Evolutionary conservation across 1,139 yeast species (phyloP).

Genomic region (Geotrichum fermentans): DNA sequence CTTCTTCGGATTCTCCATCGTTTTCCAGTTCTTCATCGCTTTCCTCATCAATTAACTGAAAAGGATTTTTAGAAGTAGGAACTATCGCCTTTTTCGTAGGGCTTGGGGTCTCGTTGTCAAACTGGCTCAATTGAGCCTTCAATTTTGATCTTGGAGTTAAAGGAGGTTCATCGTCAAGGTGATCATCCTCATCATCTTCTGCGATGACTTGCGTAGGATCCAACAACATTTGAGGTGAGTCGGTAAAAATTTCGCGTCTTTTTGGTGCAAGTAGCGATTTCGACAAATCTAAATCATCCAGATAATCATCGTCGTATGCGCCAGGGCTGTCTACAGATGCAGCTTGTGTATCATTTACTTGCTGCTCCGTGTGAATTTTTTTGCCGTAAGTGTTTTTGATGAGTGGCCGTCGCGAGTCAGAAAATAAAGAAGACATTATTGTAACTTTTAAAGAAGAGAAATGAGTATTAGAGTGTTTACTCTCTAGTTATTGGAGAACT

Average conservation of each 20-base stretch:
- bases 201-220: not conserved
- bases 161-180: slow-evolving; percentile 4
- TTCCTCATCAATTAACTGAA: not conserved
- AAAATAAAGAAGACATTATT: not conserved
- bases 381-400: slow-evolving; percentile 14
- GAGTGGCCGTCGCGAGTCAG: slow-evolving; percentile 10
- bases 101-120: slow-evolving; percentile 1
- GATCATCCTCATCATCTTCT: slow-evolving; percentile 11
- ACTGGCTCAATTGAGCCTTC: not conserved
- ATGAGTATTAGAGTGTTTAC: not conserved
- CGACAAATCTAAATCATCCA: slow-evolving; percentile 3
- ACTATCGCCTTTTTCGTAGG: not conserved
- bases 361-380: not conserved
- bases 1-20: slow-evolving; percentile 13
- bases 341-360: not conserved
- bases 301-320: slow-evolving; percentile 4
- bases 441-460: not conserved
- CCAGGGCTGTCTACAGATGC: not conserved
- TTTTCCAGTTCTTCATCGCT: slow-evolving; percentile 2
- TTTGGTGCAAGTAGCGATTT: slow-evolving; percentile 2
- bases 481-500: slow-evolving; percentile 4
- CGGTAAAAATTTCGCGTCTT: not conserved
- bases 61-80: not conserved
- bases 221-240: not conserved
- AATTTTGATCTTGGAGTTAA: slow-evolving; percentile 12